Evolutionary conservation across 768 basidiomycete genomes (phyloP).

Genomic region (Trametopsis cervina): DNA sequence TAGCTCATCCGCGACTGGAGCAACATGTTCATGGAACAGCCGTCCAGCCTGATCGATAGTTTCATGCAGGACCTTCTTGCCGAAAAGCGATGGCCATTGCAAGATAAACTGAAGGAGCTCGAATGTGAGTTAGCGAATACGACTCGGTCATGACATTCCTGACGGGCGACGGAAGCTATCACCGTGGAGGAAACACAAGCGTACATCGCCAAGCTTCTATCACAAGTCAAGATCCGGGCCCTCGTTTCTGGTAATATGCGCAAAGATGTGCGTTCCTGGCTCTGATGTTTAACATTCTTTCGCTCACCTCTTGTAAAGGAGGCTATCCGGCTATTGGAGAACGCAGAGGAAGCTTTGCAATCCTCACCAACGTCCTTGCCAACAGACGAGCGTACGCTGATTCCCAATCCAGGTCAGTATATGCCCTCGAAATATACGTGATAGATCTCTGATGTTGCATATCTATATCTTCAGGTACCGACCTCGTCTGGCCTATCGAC

Average conservation of each 20-base stretch:
- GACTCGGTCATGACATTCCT: not conserved
- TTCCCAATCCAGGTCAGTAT: slow-evolving; percentile 60
- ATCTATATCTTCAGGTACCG: slow-evolving; percentile 43
- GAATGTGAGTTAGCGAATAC: slow-evolving; percentile 44
- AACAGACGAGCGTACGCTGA: slow-evolving; percentile 42
- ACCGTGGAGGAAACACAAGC: slow-evolving; percentile 61
- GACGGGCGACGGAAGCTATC: slow-evolving; percentile 40
- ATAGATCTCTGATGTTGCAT: not conserved
- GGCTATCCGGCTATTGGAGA: slow-evolving; percentile 64
- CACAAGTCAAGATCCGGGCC: slow-evolving; percentile 59
- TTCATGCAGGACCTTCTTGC: slow-evolving; percentile 66
- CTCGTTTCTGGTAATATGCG: slow-evolving; percentile 81
- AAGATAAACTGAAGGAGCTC: slow-evolving; percentile 74
- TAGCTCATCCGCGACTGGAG: slow-evolving; percentile 74
- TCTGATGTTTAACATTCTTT: not conserved
- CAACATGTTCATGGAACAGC: slow-evolving; percentile 84
- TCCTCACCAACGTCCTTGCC: slow-evolving; percentile 45
- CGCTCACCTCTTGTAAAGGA: slow-evolving; percentile 41
- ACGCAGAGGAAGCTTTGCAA: slow-evolving; percentile 59
- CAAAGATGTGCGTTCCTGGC: slow-evolving; percentile 58
- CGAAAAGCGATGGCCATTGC: slow-evolving; percentile 65
- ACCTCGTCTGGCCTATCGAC: slow-evolving; percentile 55
- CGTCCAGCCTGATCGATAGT: slow-evolving; percentile 73
- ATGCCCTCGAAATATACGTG: not conserved
- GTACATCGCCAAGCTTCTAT: slow-evolving; percentile 55